Conservation (phyloP, 129 eudicot genomes). For the Tagetes patula region DNA sequence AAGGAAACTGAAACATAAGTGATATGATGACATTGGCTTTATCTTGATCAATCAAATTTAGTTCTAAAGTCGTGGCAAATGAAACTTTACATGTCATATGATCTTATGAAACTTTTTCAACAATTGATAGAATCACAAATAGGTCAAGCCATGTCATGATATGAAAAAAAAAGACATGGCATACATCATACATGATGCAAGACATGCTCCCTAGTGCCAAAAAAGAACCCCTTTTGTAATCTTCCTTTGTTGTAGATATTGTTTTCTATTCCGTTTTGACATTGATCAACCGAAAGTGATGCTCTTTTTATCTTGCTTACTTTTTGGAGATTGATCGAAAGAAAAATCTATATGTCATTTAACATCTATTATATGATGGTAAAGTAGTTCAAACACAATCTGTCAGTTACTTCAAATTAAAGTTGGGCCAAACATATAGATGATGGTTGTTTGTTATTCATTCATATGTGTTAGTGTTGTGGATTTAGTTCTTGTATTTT, state of each 20-base stretch:
- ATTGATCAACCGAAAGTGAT: background rate
- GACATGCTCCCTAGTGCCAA: too few species aligned
- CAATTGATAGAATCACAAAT: slow-evolving; percentile 3
- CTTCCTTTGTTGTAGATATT: background rate
- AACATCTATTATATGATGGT: background rate
- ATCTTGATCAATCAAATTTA: background rate
- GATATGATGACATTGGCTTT: background rate
- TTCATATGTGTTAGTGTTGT: too few species aligned
- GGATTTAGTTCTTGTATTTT: too few species aligned
- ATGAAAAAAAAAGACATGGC: background rate
- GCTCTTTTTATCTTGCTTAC: background rate
- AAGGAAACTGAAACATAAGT: slow-evolving; percentile 1
- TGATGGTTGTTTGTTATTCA: too few species aligned
- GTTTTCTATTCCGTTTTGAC: background rate
- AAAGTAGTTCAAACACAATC: too few species aligned
- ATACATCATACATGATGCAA: slow-evolving; percentile 1
- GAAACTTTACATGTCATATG: background rate
- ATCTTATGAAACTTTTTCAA: slow-evolving; percentile 9
- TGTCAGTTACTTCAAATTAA: too few species aligned
- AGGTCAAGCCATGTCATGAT: background rate
- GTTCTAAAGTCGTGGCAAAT: background rate
- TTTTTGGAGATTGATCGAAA: slow-evolving; percentile 5
- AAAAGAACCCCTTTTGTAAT: background rate
- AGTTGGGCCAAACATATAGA: too few species aligned
- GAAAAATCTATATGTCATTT: background rate